Evolutionary conservation across 352 stramenopile species (phyloP).

Genomic region (Globisporangium cederbergense): DNA sequence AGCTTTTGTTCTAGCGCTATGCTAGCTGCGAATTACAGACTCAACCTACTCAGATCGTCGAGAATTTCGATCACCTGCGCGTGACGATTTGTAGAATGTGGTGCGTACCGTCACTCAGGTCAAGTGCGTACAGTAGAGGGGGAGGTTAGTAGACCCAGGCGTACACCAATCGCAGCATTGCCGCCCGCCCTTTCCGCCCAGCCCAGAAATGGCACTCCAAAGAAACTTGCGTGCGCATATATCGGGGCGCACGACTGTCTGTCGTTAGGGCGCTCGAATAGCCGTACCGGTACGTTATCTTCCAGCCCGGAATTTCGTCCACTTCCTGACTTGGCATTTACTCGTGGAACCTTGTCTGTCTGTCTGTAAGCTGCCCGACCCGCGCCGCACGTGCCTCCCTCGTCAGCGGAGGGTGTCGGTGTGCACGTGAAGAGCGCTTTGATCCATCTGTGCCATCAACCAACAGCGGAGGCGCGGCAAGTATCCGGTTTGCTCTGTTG

Average conservation of each 20-base stretch:
- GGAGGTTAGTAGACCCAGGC: neutral
- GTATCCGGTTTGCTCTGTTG: neutral
- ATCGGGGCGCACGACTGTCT: neutral
- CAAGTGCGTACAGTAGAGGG: neutral
- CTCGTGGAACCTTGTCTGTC: neutral
- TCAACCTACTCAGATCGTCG: neutral
- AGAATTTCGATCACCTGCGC: neutral
- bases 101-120: neutral
- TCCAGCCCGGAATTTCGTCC: too few species aligned
- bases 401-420: neutral
- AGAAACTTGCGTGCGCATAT: neutral
- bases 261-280: neutral
- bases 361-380: neutral
- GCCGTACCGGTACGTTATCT: too few species aligned
- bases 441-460: neutral
- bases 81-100: slow-evolving; percentile 1
- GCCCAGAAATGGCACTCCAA: neutral
- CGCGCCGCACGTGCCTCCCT: neutral
- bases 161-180: neutral
- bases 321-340: too few species aligned
- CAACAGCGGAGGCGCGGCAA: neutral
- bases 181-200: neutral
- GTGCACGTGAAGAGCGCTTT: neutral
- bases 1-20: too few species aligned
- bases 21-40: too few species aligned